Evolutionary conservation across 306 rosid genomes (phyloP), one percentile per base, ranked within the genome.

Genomic region (Castanea mollissima): DNA sequence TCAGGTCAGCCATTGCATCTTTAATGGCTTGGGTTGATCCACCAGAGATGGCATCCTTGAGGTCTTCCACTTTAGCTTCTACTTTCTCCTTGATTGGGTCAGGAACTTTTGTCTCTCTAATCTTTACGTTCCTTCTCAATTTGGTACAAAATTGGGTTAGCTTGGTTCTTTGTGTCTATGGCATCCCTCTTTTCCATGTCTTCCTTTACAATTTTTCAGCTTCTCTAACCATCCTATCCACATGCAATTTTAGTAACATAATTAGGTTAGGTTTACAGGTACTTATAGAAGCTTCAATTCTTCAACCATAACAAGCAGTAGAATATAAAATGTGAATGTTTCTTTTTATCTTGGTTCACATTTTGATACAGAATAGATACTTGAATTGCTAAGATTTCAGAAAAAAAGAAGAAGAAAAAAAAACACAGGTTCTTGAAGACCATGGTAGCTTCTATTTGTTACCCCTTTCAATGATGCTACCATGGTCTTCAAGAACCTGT

Each of bases 151-250:
- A 93, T 93, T 1, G 96, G 90, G 76, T 94, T 97, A 1, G 94
- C 97, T 74, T 90, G 98, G 85, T 94, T 94, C 93, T 89, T 89
- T 1, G 97, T 92, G 83, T 90, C 98, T 21, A 90, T 93, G 9
- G 97, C 90, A n/a, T 93, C 97, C 82, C 98, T 91, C 93, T 87
- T 93, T 74, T 93, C 98, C 59, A 91, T 93, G 88, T 93, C 98
- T 81, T 91, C 27, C 97, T 87, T 85, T 2, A 94, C 75, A 76
- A 91, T 75, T 55, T 93, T 76, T 93, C 98, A 0, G 97, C 97
- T 76, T 93, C 98, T 0, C 29, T 78, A 16, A 93, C 98, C 98
- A 93, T 93, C 62, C 89, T 87, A 35, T 90, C 89, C 55, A 93
- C 98, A 97, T 93, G 88, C 46, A 79, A 35, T 56, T 35, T 35